Percentiles rank a stretch among this genome's conserved stretches.
phyloP scores from a whole-genome alignment of 441 rosid species.

The Cnidoscolus chayamansa region DNA sequence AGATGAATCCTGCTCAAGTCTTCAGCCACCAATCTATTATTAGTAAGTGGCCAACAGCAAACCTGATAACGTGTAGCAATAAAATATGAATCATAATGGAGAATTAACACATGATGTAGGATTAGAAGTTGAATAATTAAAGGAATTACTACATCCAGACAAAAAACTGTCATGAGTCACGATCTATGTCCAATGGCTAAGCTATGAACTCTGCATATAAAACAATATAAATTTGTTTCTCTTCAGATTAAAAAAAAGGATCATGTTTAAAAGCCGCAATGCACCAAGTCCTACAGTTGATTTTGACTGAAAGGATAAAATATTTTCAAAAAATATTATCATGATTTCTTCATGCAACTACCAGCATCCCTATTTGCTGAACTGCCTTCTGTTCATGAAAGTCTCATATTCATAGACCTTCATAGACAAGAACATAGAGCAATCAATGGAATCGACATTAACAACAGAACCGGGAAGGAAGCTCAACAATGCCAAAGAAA shows the following conservation, averaged over 20 bases:
- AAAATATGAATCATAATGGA: conserved; percentile 31
- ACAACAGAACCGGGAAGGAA: neutral
- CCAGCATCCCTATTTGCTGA: neutral
- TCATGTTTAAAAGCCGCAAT: conserved; percentile 30
- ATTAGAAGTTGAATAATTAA: conserved; percentile 33
- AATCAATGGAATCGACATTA: neutral
- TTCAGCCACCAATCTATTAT: conserved; percentile 24
- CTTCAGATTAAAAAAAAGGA: conserved; percentile 23
- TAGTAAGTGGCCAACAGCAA: conserved; percentile 55
- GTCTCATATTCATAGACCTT: neutral
- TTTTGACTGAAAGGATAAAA: conserved; percentile 34
- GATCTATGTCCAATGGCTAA: conserved; percentile 40
- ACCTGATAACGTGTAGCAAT: conserved; percentile 38
- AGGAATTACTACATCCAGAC: conserved; percentile 38
- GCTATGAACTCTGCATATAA: conserved; percentile 41
- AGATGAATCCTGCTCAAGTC: conserved; percentile 18
- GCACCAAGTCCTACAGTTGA: conserved; percentile 32
- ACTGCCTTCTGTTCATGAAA: neutral
- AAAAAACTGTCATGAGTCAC: conserved; percentile 40
- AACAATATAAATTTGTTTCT: conserved; percentile 29
- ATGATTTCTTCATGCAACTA: conserved; percentile 14
- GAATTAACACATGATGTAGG: conserved; percentile 22
- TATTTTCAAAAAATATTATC: neutral
- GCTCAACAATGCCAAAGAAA: neutral
- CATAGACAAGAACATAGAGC: neutral